Evolutionary conservation across 768 basidiomycete genomes (phyloP).

Genomic region (Lactifluus piperatus): DNA sequence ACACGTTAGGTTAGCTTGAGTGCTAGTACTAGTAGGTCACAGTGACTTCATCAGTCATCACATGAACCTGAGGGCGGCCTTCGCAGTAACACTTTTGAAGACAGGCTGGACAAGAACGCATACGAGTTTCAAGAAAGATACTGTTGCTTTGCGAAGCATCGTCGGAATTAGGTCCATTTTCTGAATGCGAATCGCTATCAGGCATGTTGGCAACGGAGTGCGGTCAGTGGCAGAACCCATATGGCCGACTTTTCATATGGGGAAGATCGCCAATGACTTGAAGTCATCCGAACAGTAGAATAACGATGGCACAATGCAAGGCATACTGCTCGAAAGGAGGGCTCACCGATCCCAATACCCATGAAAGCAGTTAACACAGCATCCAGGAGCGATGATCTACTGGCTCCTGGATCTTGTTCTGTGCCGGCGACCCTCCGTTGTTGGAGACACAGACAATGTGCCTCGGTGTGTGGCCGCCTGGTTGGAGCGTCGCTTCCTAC

Average conservation of each 20-base stretch:
- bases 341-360: slow-evolving; percentile 22
- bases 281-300: not conserved
- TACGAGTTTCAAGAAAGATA: not conserved
- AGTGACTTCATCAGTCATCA: too few relatives aligned
- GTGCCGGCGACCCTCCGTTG: not conserved
- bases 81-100: not conserved
- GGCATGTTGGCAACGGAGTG: not conserved
- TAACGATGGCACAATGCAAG: not conserved
- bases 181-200: not conserved
- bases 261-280: not conserved
- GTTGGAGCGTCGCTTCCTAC: not conserved
- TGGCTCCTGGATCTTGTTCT: not conserved
- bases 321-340: not conserved
- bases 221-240: too few relatives aligned
- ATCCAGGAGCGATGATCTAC: slow-evolving; percentile 17
- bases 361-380: slow-evolving; percentile 15
- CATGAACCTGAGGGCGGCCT: not conserved
- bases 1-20: not conserved
- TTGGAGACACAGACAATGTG: not conserved
- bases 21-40: too few relatives aligned
- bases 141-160: not conserved
- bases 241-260: not conserved
- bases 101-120: not conserved
- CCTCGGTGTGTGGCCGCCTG: not conserved
- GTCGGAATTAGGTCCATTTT: not conserved